Base-by-base conservation (phyloP, 2,329 filamentous ascomycete species). In the Emergomyces pasteurianus region DNA sequence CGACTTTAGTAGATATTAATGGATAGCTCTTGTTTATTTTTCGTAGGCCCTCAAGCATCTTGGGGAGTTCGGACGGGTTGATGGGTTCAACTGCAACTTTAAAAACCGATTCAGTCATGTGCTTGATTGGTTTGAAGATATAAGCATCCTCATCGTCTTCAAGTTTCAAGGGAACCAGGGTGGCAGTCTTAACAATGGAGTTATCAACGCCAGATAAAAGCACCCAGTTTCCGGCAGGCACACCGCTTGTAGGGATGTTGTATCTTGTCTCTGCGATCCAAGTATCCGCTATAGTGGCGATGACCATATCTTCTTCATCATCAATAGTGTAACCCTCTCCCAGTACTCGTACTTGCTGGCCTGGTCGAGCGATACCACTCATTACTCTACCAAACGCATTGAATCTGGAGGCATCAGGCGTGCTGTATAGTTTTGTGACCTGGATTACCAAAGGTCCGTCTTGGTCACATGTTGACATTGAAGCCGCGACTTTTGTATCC, bases 1-100 rank as follows among this genome's bases (percentile, higher is more conserved):
- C 94, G 3, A 99, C 94, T 74, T 97, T 97, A 4, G 94, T 99
- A 14, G 89, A 90, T 67, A 97, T 89, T 31, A 99, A 82, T 36
- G 94, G 94, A 68, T 97, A 99, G 68, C 90, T 95, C 75, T 99
- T 99, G 80, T 96, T 96, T 75, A 99, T 88, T 72, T 96, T 96
- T 58, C 94, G 86, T 56, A 99, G 81, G 61, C 94, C 94, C 72
- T 99, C 94, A 66, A 99, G 81, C 94, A 99, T 99, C 78, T 99
- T 99, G 12, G 94, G 94, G 38, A 99, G 80, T 75, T 99, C 94
- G 0, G 92, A 97, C 2, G 94, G 94, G 72, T 97, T 99, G 74
- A 99, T 94, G 0, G 94, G 94, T 76, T 99, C 94, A 9, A 99
- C 92, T 0, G 94, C 94, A 40, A 99, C 88, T 78, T 99, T 99